Evolutionary conservation across 352 stramenopile genomes (phyloP), one percentile per base, ranked within the genome.

Genomic region (Phytophthora citricola): DNA sequence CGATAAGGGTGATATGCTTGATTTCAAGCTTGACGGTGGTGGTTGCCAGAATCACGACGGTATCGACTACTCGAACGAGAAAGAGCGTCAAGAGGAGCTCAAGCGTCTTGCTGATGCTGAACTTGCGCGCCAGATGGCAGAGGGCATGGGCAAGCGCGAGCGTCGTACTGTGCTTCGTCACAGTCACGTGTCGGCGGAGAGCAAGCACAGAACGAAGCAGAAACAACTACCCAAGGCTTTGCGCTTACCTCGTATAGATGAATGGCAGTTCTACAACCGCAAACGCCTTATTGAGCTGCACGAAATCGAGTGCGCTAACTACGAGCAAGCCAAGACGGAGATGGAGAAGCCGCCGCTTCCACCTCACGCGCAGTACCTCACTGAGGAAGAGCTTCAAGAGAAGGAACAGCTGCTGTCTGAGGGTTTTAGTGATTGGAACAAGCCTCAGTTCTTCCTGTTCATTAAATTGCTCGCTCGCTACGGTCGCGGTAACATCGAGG

Each of bases 1-100:
- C 51, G 89, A 94, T 64, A 95, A 97, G 70, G 87, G 85, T 47
- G 85, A 94, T 60, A 47, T 97, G 60, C 76, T 97, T 4, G 87
- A 97, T 61, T 97, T 97, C 46, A 97, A 95, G 60, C 74, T 99
- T 15, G 97, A 99, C 65, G 95, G 95, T 27, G 96, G 95, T 56
- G 89, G 80, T 34, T 86, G 93, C 17, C 95, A 99, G 76, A 97
- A 96, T n/a, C 97, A 98, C 74, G 96, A 99, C 63, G 97, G 94
- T 24, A 89, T 98, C 36, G 94, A 98, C 59, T 98, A 98, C 69
- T 98, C 93, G n/a, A 96, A 93, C n/a, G 87, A 95, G 49, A 94
- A 93, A 41, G 88, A 94, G 47, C 79, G 91, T 2, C 82, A 94
- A 52, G 86, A 96, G 32, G 88, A 96, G 32, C 62, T 96, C 5